phyloP scores from a whole-genome alignment of 139 green algal genomes.

The Bryopsis sp. region DNA sequence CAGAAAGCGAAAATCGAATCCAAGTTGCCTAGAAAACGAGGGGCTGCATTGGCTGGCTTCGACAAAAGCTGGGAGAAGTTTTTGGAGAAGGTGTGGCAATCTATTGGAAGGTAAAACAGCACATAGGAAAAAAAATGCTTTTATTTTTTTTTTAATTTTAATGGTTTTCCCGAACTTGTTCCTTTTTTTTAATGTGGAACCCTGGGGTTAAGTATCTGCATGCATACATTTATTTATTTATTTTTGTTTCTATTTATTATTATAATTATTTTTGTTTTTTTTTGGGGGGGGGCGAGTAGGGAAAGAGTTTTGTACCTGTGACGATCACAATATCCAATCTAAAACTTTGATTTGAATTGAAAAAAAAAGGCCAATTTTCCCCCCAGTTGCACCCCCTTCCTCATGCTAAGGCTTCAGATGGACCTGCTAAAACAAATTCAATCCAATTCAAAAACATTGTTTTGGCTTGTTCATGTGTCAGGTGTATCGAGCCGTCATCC shows the following conservation, averaged over 20 bases:
- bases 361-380: no score
- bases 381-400: no score
- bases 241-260: no score
- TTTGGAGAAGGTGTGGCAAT: constrained; percentile 39
- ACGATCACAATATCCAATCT: no score
- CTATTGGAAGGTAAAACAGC: background rate
- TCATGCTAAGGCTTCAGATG: no score
- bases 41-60: constrained; percentile 74
- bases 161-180: background rate
- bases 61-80: constrained; percentile 79
- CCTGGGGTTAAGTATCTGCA: background rate
- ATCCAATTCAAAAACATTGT: no score
- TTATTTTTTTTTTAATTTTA: background rate
- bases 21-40: constrained; percentile 81
- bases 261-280: no score
- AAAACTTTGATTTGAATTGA: no score
- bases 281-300: no score
- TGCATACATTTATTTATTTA: background rate
- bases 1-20: constrained; percentile 69
- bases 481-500: constrained; percentile 51
- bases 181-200: background rate
- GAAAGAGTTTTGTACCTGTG: no score
- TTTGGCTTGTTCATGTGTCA: constrained; percentile 29
- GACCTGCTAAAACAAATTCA: no score
- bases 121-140: background rate